Evolutionary conservation across 1,139 yeast species (phyloP).

Genomic region (Yamadazyma atmosphaerica): DNA sequence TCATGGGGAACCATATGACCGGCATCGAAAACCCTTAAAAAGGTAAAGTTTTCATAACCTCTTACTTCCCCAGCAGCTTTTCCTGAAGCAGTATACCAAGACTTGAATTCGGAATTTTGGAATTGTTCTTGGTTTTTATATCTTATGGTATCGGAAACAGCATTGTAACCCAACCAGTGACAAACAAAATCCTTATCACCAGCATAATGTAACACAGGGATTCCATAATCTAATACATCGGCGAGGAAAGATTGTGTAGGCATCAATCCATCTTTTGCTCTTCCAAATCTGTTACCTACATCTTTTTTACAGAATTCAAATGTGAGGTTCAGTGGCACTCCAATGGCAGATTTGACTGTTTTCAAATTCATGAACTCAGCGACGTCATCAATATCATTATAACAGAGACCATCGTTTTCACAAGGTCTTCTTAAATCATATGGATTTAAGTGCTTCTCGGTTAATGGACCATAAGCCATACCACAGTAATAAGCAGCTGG

Average conservation of each 20-base stretch:
- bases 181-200: slow-evolving; percentile 43
- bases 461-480: slow-evolving; percentile 50
- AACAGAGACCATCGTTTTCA: slow-evolving; percentile 53
- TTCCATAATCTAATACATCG: slow-evolving; percentile 52
- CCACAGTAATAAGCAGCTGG: slow-evolving; percentile 50
- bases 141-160: slow-evolving; percentile 26
- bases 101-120: slow-evolving; percentile 28
- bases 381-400: slow-evolving; percentile 54
- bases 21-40: slow-evolving; percentile 62
- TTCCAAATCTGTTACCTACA: slow-evolving; percentile 55
- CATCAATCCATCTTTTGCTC: slow-evolving; percentile 61
- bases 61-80: slow-evolving; percentile 61
- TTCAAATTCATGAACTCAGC: slow-evolving; percentile 61
- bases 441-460: slow-evolving; percentile 61
- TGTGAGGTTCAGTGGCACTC: slow-evolving; percentile 54
- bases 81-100: slow-evolving; percentile 40
- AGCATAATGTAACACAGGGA: slow-evolving; percentile 40
- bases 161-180: slow-evolving; percentile 43
- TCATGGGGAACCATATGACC: slow-evolving; percentile 83
- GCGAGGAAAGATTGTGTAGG: slow-evolving; percentile 67
- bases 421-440: slow-evolving; percentile 69
- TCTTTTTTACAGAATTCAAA: slow-evolving; percentile 58
- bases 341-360: slow-evolving; percentile 60
- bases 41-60: slow-evolving; percentile 54
- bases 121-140: slow-evolving; percentile 25